A percentile compares a stretch with the other conserved stretches of the same genome.
Conservation (phyloP, 768 basidiomycete species). For the Punctularia strigosozonata region DNA sequence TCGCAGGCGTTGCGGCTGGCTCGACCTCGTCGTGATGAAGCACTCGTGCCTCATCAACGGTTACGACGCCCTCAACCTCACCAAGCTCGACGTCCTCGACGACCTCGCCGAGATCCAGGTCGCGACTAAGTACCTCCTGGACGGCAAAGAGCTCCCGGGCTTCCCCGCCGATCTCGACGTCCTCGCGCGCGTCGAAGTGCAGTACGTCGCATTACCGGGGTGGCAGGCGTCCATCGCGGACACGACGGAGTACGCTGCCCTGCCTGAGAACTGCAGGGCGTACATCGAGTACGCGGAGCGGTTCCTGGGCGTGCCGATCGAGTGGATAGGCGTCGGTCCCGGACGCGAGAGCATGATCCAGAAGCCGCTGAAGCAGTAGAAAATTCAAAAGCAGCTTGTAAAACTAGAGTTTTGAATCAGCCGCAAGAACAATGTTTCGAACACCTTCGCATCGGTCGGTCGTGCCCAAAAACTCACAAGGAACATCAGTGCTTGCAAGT, state of each 20-base stretch:
- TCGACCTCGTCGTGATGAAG: constrained; percentile 90
- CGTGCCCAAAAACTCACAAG: too few relatives aligned
- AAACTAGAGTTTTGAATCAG: too few relatives aligned
- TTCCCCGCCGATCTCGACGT: constrained; percentile 90
- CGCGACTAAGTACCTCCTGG: constrained; percentile 64
- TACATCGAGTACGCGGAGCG: constrained; percentile 85
- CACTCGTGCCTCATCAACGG: constrained; percentile 93
- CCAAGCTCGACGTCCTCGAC: constrained; percentile 92
- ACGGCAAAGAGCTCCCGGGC: constrained; percentile 66
- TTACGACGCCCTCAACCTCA: constrained; percentile 87
- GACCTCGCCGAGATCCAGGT: constrained; percentile 79
- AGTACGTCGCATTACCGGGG: constrained; percentile 82
- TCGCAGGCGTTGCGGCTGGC: constrained; percentile 90
- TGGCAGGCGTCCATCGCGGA: constrained; percentile 76
- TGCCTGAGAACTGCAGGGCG: constrained; percentile 76
- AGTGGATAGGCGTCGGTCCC: constrained; percentile 93
- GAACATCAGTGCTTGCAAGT: too few relatives aligned
- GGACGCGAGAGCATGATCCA: constrained; percentile 67
- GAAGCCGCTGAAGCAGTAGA: constrained; percentile 6
- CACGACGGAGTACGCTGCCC: constrained; percentile 48
- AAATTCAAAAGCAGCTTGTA: background rate
- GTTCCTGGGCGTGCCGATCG: constrained; percentile 58
- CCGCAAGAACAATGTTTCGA: too few relatives aligned
- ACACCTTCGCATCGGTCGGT: too few relatives aligned
- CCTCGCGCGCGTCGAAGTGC: constrained; percentile 69